A percentile compares a stretch with the other conserved stretches of the same genome.
phyloP scores from a whole-genome alignment of 805 yeast species.

The Candida maesae region DNA sequence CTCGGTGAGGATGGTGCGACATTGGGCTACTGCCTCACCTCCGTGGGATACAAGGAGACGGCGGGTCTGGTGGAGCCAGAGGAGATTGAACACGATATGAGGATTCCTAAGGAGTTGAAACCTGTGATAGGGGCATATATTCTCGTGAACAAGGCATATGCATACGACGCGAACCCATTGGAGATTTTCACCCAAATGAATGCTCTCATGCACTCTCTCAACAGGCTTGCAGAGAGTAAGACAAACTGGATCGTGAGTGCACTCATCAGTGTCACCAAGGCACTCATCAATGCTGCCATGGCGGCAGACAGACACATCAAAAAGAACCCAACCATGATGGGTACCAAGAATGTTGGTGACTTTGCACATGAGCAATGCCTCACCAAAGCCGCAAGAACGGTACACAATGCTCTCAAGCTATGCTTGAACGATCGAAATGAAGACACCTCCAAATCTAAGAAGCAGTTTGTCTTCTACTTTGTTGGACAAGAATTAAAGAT shows the following conservation, averaged over 20 bases:
- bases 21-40: constrained; percentile 3
- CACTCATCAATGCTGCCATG: constrained; percentile 29
- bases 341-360: constrained; percentile 16
- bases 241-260: constrained; percentile 49
- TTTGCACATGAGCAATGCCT: constrained; percentile 32
- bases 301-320: constrained; percentile 22
- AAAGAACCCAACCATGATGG: constrained; percentile 14
- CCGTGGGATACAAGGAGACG: not conserved
- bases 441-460: constrained; percentile 45
- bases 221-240: constrained; percentile 50
- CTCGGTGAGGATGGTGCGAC: constrained; percentile 1
- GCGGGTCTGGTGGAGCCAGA: not conserved
- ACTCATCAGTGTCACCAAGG: constrained; percentile 37
- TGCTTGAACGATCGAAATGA: constrained; percentile 76
- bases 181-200: constrained; percentile 29
- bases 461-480: constrained; percentile 65
- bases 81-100: not conserved
- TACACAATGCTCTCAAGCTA: constrained; percentile 70
- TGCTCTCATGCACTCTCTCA: constrained; percentile 42
- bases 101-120: constrained; percentile 10
- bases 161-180: constrained; percentile 30
- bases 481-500: constrained; percentile 65
- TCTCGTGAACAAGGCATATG: constrained; percentile 23
- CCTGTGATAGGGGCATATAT: constrained; percentile 12
- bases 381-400: constrained; percentile 56